These are phyloP conservation scores for Beauveria sp. DNA, from an alignment of 2,329 filamentous ascomycete species.

Conservation along the genomic window DNA sequence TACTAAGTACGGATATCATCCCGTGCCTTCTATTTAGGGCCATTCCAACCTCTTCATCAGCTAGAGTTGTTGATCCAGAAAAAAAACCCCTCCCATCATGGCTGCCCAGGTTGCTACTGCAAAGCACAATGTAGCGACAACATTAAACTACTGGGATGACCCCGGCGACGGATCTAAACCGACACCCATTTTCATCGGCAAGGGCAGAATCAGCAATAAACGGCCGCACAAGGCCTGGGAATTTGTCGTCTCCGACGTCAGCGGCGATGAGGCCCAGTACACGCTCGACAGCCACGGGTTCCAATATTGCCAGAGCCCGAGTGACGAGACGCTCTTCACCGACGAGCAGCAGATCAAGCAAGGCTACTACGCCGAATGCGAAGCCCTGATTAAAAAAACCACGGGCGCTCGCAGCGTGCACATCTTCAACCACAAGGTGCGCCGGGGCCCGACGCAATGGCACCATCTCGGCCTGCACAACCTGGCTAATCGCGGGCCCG, in stretches of 20 bases:
- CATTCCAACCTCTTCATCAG: neutral
- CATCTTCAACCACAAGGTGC: constrained; percentile 68
- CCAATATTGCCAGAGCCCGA: constrained; percentile 27
- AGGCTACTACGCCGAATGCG: constrained; percentile 66
- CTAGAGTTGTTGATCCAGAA: neutral
- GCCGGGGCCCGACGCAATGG: constrained; percentile 47
- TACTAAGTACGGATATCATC: neutral
- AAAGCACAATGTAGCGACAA: constrained; percentile 25
- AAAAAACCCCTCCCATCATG: neutral
- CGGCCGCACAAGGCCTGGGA: constrained; percentile 31
- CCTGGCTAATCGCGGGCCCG: constrained; percentile 42
- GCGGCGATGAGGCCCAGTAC: constrained; percentile 32
- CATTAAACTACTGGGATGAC: constrained; percentile 34
- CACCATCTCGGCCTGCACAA: constrained; percentile 59
- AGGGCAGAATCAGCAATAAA: constrained; percentile 21
- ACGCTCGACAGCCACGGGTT: constrained; percentile 35
- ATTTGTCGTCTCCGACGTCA: constrained; percentile 34
- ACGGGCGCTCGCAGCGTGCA: constrained; percentile 54
- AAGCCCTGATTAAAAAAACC: constrained; percentile 53
- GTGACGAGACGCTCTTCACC: constrained; percentile 25
- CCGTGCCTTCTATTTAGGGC: neutral
- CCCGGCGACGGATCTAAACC: constrained; percentile 35
- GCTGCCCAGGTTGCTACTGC: neutral
- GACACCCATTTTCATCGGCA: constrained; percentile 25
- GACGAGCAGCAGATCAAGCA: constrained; percentile 53